These are phyloP conservation scores for Russula virescens DNA, from an alignment of 768 basidiomycete genomes.

Conservation along the genomic window DNA sequence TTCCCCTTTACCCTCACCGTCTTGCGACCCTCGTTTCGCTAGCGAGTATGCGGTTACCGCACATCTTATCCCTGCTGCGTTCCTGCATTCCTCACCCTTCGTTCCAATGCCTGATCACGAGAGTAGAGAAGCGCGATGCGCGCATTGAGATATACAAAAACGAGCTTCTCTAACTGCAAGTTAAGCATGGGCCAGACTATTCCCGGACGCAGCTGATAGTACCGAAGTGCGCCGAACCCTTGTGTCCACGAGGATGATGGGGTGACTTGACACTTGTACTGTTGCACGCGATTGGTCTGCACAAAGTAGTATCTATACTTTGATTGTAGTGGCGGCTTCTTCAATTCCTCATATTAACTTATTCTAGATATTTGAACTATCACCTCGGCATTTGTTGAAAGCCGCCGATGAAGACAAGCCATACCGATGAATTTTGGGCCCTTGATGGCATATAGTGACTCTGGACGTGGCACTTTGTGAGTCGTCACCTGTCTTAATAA, in stretches of 20 bases:
- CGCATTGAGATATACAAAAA: background rate
- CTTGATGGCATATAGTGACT: constrained; percentile 85
- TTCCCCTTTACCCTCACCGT: constrained; percentile 34
- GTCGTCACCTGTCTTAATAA: constrained; percentile 27
- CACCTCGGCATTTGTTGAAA: constrained; percentile 47
- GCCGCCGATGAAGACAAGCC: constrained; percentile 30
- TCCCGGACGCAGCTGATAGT: constrained; percentile 28
- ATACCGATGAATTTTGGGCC: constrained; percentile 71
- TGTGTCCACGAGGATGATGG: constrained; percentile 43
- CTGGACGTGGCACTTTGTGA: constrained; percentile 57
- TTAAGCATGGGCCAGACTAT: constrained; percentile 22
- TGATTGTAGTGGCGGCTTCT: background rate
- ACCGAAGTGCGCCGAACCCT: constrained; percentile 67
- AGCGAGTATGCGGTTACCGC: constrained; percentile 40
- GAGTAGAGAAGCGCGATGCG: constrained; percentile 32
- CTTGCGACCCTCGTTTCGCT: constrained; percentile 12
- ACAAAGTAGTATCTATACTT: constrained; percentile 60
- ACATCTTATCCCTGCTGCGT: constrained; percentile 51
- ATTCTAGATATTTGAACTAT: constrained; percentile 76
- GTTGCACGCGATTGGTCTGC: constrained; percentile 83
- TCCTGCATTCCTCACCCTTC: constrained; percentile 42
- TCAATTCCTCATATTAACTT: background rate
- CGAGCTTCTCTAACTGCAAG: constrained; percentile 11
- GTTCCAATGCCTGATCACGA: constrained; percentile 35
- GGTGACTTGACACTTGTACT: constrained; percentile 64